phyloP scores from a whole-genome alignment of 495 filamentous ascomycete species.

The Tirmania nivea region DNA sequence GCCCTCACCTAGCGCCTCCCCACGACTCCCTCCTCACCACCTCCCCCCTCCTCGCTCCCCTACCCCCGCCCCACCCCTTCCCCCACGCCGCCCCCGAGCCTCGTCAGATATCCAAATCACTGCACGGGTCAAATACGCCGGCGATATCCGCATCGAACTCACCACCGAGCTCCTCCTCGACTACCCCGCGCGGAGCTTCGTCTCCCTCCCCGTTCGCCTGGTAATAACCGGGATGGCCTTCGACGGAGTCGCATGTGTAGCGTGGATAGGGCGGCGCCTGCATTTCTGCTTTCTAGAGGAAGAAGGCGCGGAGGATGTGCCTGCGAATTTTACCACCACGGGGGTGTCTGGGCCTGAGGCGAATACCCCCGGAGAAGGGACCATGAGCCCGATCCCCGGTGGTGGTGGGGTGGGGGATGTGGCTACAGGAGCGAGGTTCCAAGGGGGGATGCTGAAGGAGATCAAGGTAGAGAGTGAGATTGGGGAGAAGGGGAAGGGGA shows the following conservation, averaged over 20 bases:
- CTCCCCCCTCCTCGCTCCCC: constrained; percentile 4
- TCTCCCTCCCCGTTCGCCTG: constrained; percentile 71
- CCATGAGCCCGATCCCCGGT: neutral
- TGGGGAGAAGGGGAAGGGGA: constrained; percentile 68
- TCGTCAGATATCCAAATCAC: constrained; percentile 59
- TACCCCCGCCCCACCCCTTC: constrained; percentile 6
- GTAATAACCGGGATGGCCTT: constrained; percentile 88
- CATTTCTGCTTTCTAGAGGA: constrained; percentile 90
- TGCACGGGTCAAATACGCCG: constrained; percentile 67
- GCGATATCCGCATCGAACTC: constrained; percentile 62
- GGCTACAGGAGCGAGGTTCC: constrained; percentile 23
- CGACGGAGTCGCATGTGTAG: constrained; percentile 77
- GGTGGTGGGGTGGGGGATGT: constrained; percentile 1
- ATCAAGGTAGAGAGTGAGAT: constrained; percentile 96
- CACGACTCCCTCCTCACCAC: neutral
- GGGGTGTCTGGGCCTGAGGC: constrained; percentile 3
- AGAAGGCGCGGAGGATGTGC: constrained; percentile 41
- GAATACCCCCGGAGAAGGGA: neutral
- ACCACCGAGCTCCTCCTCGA: constrained; percentile 90
- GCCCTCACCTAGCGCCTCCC: constrained; percentile 5
- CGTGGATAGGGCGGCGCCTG: constrained; percentile 60
- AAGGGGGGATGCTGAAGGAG: constrained; percentile 65
- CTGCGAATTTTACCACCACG: constrained; percentile 6
- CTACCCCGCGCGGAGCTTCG: constrained; percentile 94
- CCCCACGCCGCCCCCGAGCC: constrained; percentile 1